A percentile compares a stretch with the other conserved stretches of the same genome.
These are phyloP conservation scores for Spirogloea muscicola DNA, from an alignment of 139 green algal genomes.

Conservation along the genomic window DNA sequence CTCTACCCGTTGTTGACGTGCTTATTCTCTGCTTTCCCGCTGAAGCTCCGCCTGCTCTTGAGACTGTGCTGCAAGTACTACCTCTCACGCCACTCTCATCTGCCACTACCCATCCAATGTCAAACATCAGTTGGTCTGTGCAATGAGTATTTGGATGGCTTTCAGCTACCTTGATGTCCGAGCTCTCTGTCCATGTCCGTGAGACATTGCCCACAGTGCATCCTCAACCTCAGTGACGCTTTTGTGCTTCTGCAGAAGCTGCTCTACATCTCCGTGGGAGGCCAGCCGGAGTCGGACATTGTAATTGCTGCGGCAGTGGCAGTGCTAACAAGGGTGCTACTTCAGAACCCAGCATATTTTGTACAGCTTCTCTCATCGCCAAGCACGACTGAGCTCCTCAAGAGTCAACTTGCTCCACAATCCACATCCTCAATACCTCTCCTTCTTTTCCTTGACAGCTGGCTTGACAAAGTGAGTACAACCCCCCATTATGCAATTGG, in stretches of 20 bases:
- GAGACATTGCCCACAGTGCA: conserved; percentile 40
- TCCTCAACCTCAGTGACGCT: no score
- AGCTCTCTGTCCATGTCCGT: neutral
- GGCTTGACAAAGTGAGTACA: conserved; percentile 53
- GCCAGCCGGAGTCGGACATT: conserved; percentile 43
- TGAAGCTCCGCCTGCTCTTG: conserved; percentile 50
- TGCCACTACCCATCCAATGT: no score
- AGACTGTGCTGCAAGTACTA: conserved; percentile 50
- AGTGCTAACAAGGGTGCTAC: conserved; percentile 68
- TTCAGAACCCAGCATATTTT: conserved; percentile 46
- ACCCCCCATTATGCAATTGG: neutral
- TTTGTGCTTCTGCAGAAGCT: conserved; percentile 51
- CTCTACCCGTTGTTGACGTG: conserved; percentile 32
- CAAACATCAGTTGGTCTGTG: no score
- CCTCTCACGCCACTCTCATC: neutral
- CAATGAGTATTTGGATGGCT: no score
- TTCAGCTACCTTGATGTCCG: no score
- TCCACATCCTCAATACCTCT: conserved; percentile 19
- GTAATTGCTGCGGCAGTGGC: conserved; percentile 55
- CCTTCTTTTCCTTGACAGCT: conserved; percentile 60
- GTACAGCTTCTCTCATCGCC: conserved; percentile 14
- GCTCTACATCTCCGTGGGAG: conserved; percentile 26
- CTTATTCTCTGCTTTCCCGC: conserved; percentile 54
- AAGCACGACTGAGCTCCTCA: neutral
- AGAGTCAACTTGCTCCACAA: conserved; percentile 23